Conservation (phyloP, 83 land plant species). For the Picea mariana region DNA sequence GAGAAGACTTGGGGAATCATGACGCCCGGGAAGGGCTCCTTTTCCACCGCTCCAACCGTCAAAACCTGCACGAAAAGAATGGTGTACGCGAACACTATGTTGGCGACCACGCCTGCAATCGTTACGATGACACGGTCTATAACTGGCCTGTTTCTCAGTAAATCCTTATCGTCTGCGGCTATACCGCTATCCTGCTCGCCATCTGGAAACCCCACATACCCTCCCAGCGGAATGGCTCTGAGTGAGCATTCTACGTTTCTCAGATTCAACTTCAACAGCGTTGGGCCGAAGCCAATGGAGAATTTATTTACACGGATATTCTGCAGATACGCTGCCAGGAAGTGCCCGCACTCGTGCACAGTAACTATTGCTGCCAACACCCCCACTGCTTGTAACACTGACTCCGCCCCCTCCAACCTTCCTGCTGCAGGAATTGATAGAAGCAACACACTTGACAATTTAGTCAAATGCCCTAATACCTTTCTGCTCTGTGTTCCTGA, state of each 20-base stretch:
- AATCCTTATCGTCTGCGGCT: slow-evolving; percentile 73
- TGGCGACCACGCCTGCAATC: slow-evolving; percentile 94
- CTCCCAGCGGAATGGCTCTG: slow-evolving; percentile 93
- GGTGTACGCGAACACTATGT: slow-evolving; percentile 78
- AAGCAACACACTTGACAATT: too few relatives aligned
- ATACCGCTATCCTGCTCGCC: slow-evolving; percentile 81
- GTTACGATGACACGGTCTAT: slow-evolving; percentile 76
- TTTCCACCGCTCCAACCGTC: slow-evolving; percentile 79
- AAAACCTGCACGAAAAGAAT: slow-evolving; percentile 76
- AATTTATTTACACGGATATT: slow-evolving; percentile 91
- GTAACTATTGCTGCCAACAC: slow-evolving; percentile 85
- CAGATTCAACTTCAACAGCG: slow-evolving; percentile 56
- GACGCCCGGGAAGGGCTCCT: slow-evolving; percentile 74
- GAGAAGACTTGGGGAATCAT: slow-evolving; percentile 77
- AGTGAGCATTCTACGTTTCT: slow-evolving; percentile 83
- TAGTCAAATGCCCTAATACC: too few relatives aligned
- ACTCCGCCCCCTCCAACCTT: too few relatives aligned
- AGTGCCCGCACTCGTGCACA: slow-evolving; percentile 94
- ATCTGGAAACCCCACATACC: slow-evolving; percentile 97
- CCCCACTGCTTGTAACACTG: slow-evolving; percentile 48
- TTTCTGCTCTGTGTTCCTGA: too few relatives aligned
- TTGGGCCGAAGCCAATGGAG: slow-evolving; percentile 96
- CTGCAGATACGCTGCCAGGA: slow-evolving; percentile 88
- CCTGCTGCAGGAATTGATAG: too few relatives aligned
- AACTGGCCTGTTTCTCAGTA: slow-evolving; percentile 82